phyloP scores from a whole-genome alignment of 495 filamentous ascomycete genomes.

The Aspergillus carlsbadensis region DNA sequence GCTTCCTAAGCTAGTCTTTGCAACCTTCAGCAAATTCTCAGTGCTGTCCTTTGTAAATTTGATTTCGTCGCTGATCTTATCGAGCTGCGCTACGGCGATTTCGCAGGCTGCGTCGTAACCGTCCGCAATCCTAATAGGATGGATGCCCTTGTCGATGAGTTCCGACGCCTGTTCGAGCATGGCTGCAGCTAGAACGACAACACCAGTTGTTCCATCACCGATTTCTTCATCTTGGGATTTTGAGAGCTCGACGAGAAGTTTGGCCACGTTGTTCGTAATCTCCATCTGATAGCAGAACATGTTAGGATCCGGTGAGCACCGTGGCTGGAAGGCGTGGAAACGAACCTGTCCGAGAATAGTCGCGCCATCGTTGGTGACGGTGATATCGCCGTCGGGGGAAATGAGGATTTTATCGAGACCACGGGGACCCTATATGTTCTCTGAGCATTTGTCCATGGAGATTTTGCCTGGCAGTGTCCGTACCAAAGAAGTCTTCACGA shows the following conservation, averaged over 20 bases:
- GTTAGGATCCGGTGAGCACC: conserved; percentile 20
- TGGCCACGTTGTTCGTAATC: conserved; percentile 97
- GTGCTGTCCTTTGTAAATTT: conserved; percentile 76
- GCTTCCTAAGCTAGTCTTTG: conserved; percentile 93
- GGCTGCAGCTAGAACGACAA: conserved; percentile 93
- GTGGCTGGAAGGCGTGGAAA: not conserved
- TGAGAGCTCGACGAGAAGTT: conserved; percentile 94
- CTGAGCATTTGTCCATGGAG: conserved; percentile 20
- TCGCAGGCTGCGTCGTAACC: conserved; percentile 97
- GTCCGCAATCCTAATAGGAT: conserved; percentile 97
- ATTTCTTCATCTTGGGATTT: conserved; percentile 99
- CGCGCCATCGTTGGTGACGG: conserved; percentile 97
- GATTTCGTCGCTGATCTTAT: conserved; percentile 88
- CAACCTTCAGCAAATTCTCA: conserved; percentile 85
- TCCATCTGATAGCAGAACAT: conserved; percentile 68
- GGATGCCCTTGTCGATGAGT: conserved; percentile 98
- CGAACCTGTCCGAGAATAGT: conserved; percentile 86
- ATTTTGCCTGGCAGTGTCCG: conserved; percentile 4
- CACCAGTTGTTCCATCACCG: conserved; percentile 96
- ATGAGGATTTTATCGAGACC: conserved; percentile 99
- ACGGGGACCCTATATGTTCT: conserved; percentile 67
- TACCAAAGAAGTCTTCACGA: conserved; percentile 92
- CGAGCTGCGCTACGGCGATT: conserved; percentile 87
- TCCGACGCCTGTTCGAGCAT: conserved; percentile 97
- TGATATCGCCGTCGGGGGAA: conserved; percentile 98